Evolutionary conservation across 331 rosid species (phyloP), one percentile per base, ranked within the genome.

Genomic region (Saraca asoca): DNA sequence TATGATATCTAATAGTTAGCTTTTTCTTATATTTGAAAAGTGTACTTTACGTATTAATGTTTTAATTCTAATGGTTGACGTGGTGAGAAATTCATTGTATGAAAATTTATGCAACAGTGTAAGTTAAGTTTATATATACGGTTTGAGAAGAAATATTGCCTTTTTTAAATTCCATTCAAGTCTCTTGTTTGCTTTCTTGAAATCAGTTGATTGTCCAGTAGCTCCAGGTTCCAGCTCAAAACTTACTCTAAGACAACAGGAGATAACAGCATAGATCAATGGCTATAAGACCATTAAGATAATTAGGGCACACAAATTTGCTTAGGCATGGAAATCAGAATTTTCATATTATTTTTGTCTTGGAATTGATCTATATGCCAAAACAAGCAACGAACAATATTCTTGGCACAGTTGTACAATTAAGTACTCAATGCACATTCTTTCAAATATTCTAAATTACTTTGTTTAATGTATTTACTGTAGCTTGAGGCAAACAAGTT

Each of bases 211-310:
- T 58, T 90, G 95, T 70, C 95, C 95, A 70, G 64, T 58, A 58
- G 90, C 88, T 67, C 92, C 88, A 57, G 90, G 78, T 75, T 90
- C 96, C 84, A 85, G 75, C 82, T 85, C 96, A 81, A 85, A 90
- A 82, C 92, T 90, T 52, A 87, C 87, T 75, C 92, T 90, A 86
- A 64, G 64, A 81, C 64, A 24, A 24, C 31, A 61, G 57, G 70
- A 61, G 38, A 46, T 15, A 57, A 75, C 58, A 60, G 65, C 49
- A 66, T 60, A 53, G 48, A 54, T 77, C 41, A 60, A 60, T 58
- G 17, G 65, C 59, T 19, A 29, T 11, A 41, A 64, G 12, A 37
- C 60, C 34, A 20, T 24, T 24, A 49, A 24, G n/a, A 76, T 44
- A 20, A 63, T 62, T 54, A 67, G 39, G 19, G 6, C 53, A 18